These are phyloP conservation scores for Xylaria sp. DNA, from an alignment of 2,329 filamentous ascomycete genomes.

Conservation along the genomic window DNA sequence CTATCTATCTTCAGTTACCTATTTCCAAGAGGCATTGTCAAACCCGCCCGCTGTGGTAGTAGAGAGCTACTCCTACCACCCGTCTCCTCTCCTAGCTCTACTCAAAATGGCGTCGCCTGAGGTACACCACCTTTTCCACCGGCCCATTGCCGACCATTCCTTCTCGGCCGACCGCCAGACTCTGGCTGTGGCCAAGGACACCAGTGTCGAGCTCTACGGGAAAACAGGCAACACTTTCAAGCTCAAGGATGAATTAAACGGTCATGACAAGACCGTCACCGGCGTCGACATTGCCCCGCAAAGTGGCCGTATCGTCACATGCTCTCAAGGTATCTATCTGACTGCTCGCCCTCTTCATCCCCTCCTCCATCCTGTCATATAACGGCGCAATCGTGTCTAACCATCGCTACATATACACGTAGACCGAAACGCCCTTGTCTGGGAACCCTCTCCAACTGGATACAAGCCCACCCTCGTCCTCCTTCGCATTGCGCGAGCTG, in stretches of 20 bases:
- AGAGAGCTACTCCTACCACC: constrained; percentile 96
- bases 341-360: constrained; percentile 37
- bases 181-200: constrained; percentile 91
- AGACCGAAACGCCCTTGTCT: constrained; percentile 98
- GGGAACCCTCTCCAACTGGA: constrained; percentile 90
- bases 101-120: constrained; percentile 80
- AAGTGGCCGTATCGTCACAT: constrained; percentile 94
- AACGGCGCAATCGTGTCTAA: constrained; percentile 1
- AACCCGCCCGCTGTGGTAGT: constrained; percentile 73
- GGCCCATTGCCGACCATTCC: constrained; percentile 95
- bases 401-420: constrained; percentile 17
- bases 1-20: neutral
- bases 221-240: constrained; percentile 78
- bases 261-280: constrained; percentile 96
- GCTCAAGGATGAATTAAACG: constrained; percentile 91
- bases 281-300: constrained; percentile 93
- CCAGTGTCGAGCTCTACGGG: constrained; percentile 87
- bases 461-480: constrained; percentile 98
- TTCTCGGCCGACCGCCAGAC: constrained; percentile 93
- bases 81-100: neutral
- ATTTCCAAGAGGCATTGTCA: neutral
- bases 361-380: neutral
- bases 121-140: constrained; percentile 96
- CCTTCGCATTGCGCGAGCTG: constrained; percentile 94
- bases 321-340: constrained; percentile 79